Base-by-base conservation (phyloP, 73 alveolate species). In the Loxodes magnus region DNA sequence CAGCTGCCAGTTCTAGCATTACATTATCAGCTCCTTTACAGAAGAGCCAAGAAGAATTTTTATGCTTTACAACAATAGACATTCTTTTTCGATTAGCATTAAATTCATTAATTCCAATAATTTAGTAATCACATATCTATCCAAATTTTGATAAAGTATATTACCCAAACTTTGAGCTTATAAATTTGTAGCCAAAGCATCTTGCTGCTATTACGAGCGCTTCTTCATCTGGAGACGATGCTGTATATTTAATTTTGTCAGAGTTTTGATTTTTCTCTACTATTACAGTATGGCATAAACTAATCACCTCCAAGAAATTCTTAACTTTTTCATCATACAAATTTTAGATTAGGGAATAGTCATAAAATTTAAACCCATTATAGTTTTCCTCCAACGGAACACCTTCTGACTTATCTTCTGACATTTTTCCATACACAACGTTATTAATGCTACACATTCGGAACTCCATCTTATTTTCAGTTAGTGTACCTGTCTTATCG, bases 141-240 rank as follows among this genome's bases (percentile, higher is more conserved):
- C 54, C 65, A 24, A 38, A 38, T 15, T 15, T 35, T 31, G 22
- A 25, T 10, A 46, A 20, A 28, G 14, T 50, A 15, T 49, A 26
- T 5, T n/a, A n/a, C 12, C 50, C 30, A 43, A 10, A 19, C 36
- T n/a, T 2, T 14, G 50, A 35, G 28, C 39, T 22, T 23, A 36
- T 36, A 17, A 57, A 56, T 16, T 19, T 31, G 29, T 23, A 53
- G 37, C 79, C 79, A 19, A 66, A 56, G 44, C 46, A 50, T 9
- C 29, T 33, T 5, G 92, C 92, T 51, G 67, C 65, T 20, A 43
- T 42, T 17, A 94, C 91, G 29, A 94, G 68, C 9, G 98, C 97
- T 30, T 87, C 78, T 76, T 94, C 96, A 34, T 77, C 89, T 34
- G 98, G 91, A 17, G 83, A 67, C 55, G 86, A 68, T 0, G 94